Evolutionary conservation across 805 yeast species (phyloP), one percentile per base, ranked within the genome.

Genomic region (Pichia paraexigua): DNA sequence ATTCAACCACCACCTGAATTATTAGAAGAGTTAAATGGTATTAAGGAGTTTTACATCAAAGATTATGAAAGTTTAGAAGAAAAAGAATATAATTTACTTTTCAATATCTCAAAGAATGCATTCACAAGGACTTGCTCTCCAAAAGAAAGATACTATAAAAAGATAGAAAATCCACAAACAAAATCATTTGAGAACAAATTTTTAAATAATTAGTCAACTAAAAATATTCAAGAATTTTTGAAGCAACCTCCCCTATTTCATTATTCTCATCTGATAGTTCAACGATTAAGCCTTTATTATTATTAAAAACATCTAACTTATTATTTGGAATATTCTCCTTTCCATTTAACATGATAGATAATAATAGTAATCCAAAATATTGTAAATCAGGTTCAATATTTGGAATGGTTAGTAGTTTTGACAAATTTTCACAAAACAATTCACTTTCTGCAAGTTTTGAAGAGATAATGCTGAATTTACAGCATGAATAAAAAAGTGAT

Each of bases 401-500:
- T 39, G 63, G 61, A 3, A 47, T 47, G 13, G 50, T 45, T 10
- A 65, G 35, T 3, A 63, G 5, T 9, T 45, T 43, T 11, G 53
- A 22, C 20, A 65, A 28, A 20, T 54, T 56, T 3, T 46, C 39
- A n/a, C 60, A 15, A 40, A 67, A 66, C 11, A 56, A 32, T 7
- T 53, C 57, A 9, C 63, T 61, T 1, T 37, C 40, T 0, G 50
- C 43, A 5, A 69, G 49, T 9, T 59, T 44, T 15, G 44, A 22
- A 2, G 63, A 42, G 10, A 69, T 58, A 40, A 67, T 43, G 24
- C 60, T 64, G 49, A 47, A 65, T 9, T 60, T 63, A 25, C 62
- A 53, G 17, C 63, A 59, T 41, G 62, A 63, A 18, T 69, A 66
- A 56, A 69, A 67, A 1, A 69, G 56, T 44, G 64, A 66, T 49